These are phyloP conservation scores for Coprinopsis cinerea DNA, from an alignment of 768 basidiomycete genomes.

Conservation along the genomic window DNA sequence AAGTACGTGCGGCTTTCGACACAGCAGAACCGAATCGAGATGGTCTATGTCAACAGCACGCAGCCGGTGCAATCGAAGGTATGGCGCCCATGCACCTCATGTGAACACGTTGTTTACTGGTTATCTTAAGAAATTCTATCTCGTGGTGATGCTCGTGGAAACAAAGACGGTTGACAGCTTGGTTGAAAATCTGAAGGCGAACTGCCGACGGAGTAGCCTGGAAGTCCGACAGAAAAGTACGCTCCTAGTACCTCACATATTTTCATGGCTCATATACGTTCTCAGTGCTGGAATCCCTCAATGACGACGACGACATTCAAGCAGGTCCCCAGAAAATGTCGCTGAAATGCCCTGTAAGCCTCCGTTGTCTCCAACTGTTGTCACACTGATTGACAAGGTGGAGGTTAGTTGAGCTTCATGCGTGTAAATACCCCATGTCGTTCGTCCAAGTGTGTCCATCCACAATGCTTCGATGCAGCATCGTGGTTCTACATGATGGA, in stretches of 20 bases:
- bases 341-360: slow-evolving; percentile 85
- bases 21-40: slow-evolving; percentile 66
- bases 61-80: slow-evolving; percentile 73
- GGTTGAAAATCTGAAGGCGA: slow-evolving; percentile 61
- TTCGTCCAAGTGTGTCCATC: slow-evolving; percentile 81
- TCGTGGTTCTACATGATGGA: slow-evolving; percentile 96
- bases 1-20: slow-evolving; percentile 35
- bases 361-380: no score
- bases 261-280: slow-evolving; percentile 3
- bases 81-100: slow-evolving; percentile 13
- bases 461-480: slow-evolving; percentile 92
- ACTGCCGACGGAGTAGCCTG: slow-evolving; percentile 56
- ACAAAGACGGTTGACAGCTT: slow-evolving; percentile 63
- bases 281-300: slow-evolving; percentile 51
- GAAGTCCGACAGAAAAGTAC: slow-evolving; percentile 67
- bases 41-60: slow-evolving; percentile 88
- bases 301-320: slow-evolving; percentile 87
- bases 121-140: slow-evolving; percentile 71
- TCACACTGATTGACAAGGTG: no score
- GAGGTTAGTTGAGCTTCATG: slow-evolving; percentile 83
- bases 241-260: slow-evolving; percentile 16
- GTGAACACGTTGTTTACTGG: slow-evolving; percentile 4
- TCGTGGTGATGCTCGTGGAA: slow-evolving; percentile 82
- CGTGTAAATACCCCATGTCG: slow-evolving; percentile 83
- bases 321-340: slow-evolving; percentile 88